Conservation (phyloP, 192 early-diverging fungal genomes). For the Radiomyces spectabilis region DNA sequence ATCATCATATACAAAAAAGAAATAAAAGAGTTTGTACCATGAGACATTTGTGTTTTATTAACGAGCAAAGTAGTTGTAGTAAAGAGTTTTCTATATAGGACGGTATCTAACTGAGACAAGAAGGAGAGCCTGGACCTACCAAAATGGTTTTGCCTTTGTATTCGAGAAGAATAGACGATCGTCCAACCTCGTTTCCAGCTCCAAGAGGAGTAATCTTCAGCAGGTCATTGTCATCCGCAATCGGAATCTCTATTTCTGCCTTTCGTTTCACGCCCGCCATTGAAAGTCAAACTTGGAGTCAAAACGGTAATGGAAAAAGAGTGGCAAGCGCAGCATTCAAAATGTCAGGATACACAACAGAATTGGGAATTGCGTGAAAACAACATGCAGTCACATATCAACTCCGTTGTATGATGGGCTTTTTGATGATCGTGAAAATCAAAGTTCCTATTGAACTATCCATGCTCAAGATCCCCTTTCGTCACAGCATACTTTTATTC, state of each 20-base stretch:
- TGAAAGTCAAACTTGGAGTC: background rate
- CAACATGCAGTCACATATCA: no score
- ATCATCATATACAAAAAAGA: background rate
- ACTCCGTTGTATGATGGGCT: no score
- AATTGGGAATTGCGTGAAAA: no score
- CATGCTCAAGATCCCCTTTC: no score
- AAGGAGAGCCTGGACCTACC: no score
- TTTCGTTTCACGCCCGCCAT: constrained; percentile 29
- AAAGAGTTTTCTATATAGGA: background rate
- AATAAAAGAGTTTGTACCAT: no score
- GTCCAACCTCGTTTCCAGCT: constrained; percentile 96
- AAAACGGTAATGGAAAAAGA: background rate
- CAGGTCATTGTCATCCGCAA: constrained; percentile 71
- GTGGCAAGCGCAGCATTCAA: background rate
- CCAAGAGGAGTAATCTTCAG: constrained; percentile 90
- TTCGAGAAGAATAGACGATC: constrained; percentile 86
- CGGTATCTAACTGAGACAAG: background rate
- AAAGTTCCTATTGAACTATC: no score
- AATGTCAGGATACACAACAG: no score
- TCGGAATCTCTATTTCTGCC: constrained; percentile 40
- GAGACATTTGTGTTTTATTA: no score
- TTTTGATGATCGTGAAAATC: no score
- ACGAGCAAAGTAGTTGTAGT: background rate
- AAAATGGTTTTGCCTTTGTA: constrained; percentile 96
- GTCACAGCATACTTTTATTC: no score